Base-by-base conservation (phyloP, 2,329 filamentous ascomycete species). In the Sporothrix humicola region DNA sequence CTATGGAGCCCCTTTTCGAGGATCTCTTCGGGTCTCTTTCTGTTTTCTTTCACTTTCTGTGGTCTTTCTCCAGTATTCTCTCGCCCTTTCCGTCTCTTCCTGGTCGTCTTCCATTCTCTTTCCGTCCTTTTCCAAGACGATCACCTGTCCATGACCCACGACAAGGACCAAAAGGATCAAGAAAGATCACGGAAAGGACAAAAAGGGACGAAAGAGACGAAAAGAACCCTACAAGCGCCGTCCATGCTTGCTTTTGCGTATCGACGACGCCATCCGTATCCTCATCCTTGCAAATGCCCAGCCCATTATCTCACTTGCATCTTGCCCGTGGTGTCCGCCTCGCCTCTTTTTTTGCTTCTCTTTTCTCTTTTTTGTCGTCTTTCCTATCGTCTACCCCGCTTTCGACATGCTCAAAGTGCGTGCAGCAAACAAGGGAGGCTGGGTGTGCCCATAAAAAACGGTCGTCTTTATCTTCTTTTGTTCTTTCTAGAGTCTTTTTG, bases 381-480 rank as follows among this genome's bases (percentile, higher is more conserved):
- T 37, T 3, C 31, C 31, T 37, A 37, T 5, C 31, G 31, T 37
- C 31, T 37, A 7, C 52, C 52, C 17, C 52, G 17, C 52, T 56
- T 20, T 20, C 54, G 23, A 26, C 54, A 31, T 20, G 31, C 58
- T n/a, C 58, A 37, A 20, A 37, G 65, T 37, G 65, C 13, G 46
- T 12, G 23, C 46, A 68, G 20, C 44, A n/a, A 20, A 31, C 54
- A 17, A 65, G 59, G 59, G 59, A 65, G 42, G 37, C 37, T 46
- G 59, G 59, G 59, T 10, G 59, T 65, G 59, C 23, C 59, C 59
- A 46, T 46, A 46, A 63, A n/a, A 42, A 20, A n/a, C n/a, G 9
- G 17, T 37, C 9, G 7, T 48, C 46, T 70, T 59, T 69, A 44
- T 68, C 48, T 65, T 69, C 58, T 68, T 72, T 58, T 70, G 23